Conservation (phyloP, 768 basidiomycete genomes). For the Termitomyces heimii region DNA sequence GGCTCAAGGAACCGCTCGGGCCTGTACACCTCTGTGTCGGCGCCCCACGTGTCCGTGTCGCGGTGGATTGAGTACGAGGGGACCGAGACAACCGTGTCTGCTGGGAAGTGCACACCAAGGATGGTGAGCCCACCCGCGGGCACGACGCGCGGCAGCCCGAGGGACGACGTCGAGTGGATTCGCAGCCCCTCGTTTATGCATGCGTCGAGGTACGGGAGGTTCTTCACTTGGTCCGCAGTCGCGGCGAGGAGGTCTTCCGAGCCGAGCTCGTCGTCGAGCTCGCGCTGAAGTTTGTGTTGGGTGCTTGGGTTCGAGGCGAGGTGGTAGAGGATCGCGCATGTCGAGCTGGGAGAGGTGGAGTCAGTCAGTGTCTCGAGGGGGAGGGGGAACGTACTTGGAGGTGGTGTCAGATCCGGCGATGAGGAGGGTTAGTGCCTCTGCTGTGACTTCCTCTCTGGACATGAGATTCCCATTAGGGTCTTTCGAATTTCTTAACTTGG, state of each 20-base stretch:
- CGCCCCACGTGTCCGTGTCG: constrained; percentile 67
- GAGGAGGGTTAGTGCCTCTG: constrained; percentile 80
- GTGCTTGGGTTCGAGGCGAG: constrained; percentile 61
- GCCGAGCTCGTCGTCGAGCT: constrained; percentile 60
- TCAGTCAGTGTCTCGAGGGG: not conserved
- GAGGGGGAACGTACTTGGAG: constrained; percentile 59
- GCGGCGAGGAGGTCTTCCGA: constrained; percentile 55
- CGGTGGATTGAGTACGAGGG: constrained; percentile 85
- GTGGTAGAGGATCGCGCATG: constrained; percentile 85
- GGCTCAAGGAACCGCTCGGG: constrained; percentile 86
- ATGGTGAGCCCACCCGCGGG: constrained; percentile 70
- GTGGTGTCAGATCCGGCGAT: constrained; percentile 93
- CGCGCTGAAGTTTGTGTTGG: constrained; percentile 69
- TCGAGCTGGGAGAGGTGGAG: constrained; percentile 47
- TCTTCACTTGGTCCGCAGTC: constrained; percentile 65
- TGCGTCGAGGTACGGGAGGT: constrained; percentile 74
- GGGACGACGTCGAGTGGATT: constrained; percentile 75
- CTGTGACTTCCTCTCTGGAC: constrained; percentile 79
- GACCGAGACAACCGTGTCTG: constrained; percentile 71
- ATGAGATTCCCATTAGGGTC: constrained; percentile 80
- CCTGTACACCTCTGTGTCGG: constrained; percentile 65
- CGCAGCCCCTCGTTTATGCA: constrained; percentile 85
- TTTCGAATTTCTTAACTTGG: constrained; percentile 71
- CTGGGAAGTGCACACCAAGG: constrained; percentile 53
- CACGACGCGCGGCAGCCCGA: constrained; percentile 78